Conservation (phyloP, 2,329 filamentous ascomycete genomes). For the Sphaerostilbella broomeana region DNA sequence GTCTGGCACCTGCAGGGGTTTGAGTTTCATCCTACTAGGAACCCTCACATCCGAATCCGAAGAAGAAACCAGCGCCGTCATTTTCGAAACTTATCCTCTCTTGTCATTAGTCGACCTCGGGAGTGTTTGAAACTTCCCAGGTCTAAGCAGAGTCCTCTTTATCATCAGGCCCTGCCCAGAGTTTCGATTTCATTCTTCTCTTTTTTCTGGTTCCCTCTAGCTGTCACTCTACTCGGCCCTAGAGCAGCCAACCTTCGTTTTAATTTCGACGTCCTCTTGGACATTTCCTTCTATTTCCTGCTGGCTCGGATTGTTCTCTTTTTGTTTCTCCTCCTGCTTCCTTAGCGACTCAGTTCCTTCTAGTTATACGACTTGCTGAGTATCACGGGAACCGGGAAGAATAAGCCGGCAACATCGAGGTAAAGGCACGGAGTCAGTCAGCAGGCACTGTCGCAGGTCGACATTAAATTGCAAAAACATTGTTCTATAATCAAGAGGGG, state of each 20-base stretch:
- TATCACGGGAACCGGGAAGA: too few species aligned
- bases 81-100: slow-evolving; percentile 3
- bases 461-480: slow-evolving; percentile 36
- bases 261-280: slow-evolving; percentile 13
- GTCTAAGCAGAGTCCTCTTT: slow-evolving; percentile 8
- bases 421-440: too few species aligned
- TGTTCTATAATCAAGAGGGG: slow-evolving; percentile 13
- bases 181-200: slow-evolving; percentile 13
- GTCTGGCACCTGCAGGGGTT: slow-evolving; percentile 9
- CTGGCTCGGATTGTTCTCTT: slow-evolving; percentile 53
- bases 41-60: slow-evolving; percentile 11
- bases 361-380: too few species aligned
- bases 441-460: slow-evolving; percentile 40
- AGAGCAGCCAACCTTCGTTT: slow-evolving; percentile 17
- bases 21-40: slow-evolving; percentile 13
- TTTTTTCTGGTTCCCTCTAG: slow-evolving; percentile 17
- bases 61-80: slow-evolving; percentile 3
- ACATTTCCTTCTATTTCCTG: slow-evolving; percentile 30
- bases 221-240: slow-evolving; percentile 18
- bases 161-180: slow-evolving; percentile 8
- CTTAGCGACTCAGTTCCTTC: neutral
- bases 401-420: too few species aligned
- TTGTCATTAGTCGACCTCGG: slow-evolving; percentile 3
- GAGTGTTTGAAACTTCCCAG: slow-evolving; percentile 6
- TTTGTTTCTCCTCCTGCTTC: slow-evolving; percentile 6